Evolutionary conservation across 176 grass and related monocot species (phyloP).

Genomic region (Rhynchospora tenuis): DNA sequence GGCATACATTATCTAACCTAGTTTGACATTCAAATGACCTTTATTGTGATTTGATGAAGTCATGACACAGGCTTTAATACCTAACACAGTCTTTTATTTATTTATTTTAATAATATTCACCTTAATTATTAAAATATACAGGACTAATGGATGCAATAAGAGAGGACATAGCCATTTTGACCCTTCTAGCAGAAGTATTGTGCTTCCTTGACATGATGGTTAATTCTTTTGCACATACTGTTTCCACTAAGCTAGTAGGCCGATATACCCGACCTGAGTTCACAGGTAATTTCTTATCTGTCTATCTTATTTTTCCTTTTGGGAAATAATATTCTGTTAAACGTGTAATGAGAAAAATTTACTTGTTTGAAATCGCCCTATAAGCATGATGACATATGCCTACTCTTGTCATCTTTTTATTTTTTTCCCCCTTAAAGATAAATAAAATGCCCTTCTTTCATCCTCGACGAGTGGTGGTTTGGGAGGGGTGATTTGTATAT

Average conservation of each 20-base stretch:
- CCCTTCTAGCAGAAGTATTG: slow-evolving; percentile 78
- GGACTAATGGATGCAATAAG: slow-evolving; percentile 73
- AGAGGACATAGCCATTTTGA: slow-evolving; percentile 68
- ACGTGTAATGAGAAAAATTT: not conserved
- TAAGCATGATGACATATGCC: not conserved
- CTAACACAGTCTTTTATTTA: not conserved
- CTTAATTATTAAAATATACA: slow-evolving; percentile 26
- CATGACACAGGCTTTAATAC: not conserved
- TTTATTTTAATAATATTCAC: not conserved
- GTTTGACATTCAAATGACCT: not conserved
- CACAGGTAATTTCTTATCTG: slow-evolving; percentile 33
- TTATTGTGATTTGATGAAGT: not conserved
- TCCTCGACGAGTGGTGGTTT: not conserved
- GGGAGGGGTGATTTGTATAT: not conserved
- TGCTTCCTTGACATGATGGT: slow-evolving; percentile 95
- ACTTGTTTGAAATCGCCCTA: not conserved
- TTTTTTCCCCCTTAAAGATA: not conserved
- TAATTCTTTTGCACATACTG: slow-evolving; percentile 85
- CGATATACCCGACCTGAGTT: slow-evolving; percentile 86
- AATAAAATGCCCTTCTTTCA: not conserved
- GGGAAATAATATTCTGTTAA: not conserved
- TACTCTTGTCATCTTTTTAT: not conserved
- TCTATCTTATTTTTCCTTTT: not conserved
- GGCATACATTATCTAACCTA: not conserved
- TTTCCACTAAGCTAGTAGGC: slow-evolving; percentile 83